Percentiles rank a stretch among this genome's conserved stretches.
Conservation (phyloP, 345 rosid genomes). For the Gossypioides kirkii region DNA sequence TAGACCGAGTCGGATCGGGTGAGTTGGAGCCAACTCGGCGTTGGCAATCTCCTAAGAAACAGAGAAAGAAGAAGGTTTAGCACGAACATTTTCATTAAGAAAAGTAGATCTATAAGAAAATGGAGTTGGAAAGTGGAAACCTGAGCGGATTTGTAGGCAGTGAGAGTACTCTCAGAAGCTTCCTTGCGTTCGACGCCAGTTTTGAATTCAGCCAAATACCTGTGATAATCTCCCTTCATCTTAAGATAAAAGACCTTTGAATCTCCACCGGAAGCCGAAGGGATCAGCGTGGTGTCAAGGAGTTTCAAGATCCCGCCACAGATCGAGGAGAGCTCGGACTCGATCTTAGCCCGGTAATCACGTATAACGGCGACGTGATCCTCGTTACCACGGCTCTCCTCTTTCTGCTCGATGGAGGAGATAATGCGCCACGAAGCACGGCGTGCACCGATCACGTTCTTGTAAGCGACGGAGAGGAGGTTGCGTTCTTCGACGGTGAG, state of each 20-base stretch:
- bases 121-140: slow-evolving; percentile 21
- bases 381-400: slow-evolving; percentile 89
- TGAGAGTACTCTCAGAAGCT: slow-evolving; percentile 76
- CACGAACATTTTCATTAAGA: neutral
- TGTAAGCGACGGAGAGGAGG: slow-evolving; percentile 96
- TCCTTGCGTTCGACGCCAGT: slow-evolving; percentile 75
- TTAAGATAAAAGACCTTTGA: slow-evolving; percentile 83
- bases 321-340: slow-evolving; percentile 63
- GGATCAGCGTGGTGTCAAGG: slow-evolving; percentile 65
- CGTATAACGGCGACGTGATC: slow-evolving; percentile 73
- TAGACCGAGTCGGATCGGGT: slow-evolving; percentile 82
- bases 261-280: slow-evolving; percentile 67
- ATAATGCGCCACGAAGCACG: slow-evolving; percentile 90
- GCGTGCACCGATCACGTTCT: slow-evolving; percentile 90
- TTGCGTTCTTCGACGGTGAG: slow-evolving; percentile 82
- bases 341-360: slow-evolving; percentile 74
- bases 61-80: neutral
- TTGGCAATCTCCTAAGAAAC: slow-evolving; percentile 68
- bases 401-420: slow-evolving; percentile 84
- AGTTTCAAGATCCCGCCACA: slow-evolving; percentile 80
- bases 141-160: slow-evolving; percentile 88
- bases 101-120: neutral
- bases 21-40: slow-evolving; percentile 78
- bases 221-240: slow-evolving; percentile 85
- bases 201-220: slow-evolving; percentile 86